Percentiles rank a stretch among this genome's conserved stretches.
Evolutionary conservation across 163 green algal genomes (phyloP).

Genomic region (Volvox carteri): DNA sequence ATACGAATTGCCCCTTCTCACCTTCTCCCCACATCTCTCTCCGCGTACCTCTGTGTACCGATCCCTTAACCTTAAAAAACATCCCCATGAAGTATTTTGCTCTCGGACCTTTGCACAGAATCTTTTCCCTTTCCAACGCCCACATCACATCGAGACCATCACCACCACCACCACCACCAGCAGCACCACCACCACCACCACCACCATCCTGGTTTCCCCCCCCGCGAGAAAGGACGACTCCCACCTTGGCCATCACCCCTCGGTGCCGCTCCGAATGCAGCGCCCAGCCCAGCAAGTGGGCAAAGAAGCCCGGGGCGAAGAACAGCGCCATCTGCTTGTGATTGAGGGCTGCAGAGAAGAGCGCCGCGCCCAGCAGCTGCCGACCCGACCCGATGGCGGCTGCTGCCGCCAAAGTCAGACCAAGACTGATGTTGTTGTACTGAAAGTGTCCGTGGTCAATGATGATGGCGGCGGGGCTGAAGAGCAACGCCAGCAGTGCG

Average conservation of each 20-base stretch:
- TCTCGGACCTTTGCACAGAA: too few relatives aligned
- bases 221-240: too few relatives aligned
- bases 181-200: too few relatives aligned
- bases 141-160: too few relatives aligned
- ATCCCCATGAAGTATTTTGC: too few relatives aligned
- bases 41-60: too few relatives aligned
- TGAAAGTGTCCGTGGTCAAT: conserved; percentile 99
- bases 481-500: conserved; percentile 73
- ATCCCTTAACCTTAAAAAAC: too few relatives aligned
- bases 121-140: too few relatives aligned
- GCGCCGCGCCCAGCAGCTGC: conserved; percentile 78
- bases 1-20: too few relatives aligned
- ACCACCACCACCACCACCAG: too few relatives aligned
- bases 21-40: too few relatives aligned
- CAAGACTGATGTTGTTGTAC: conserved; percentile 98
- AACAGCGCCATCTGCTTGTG: conserved; percentile 99
- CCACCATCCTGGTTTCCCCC: too few relatives aligned
- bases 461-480: conserved; percentile 90
- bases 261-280: conserved; percentile 68
- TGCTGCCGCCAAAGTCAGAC: conserved; percentile 76
- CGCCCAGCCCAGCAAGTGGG: conserved; percentile 90
- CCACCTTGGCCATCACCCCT: background rate
- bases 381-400: conserved; percentile 65
- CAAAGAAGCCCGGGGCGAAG: conserved; percentile 97
- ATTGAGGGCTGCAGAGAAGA: conserved; percentile 89